A percentile compares a stretch with the other conserved stretches of the same genome.
These are phyloP conservation scores for Chamaecyparis obtusa DNA, from an alignment of 75 land plant species.

Conservation along the genomic window DNA sequence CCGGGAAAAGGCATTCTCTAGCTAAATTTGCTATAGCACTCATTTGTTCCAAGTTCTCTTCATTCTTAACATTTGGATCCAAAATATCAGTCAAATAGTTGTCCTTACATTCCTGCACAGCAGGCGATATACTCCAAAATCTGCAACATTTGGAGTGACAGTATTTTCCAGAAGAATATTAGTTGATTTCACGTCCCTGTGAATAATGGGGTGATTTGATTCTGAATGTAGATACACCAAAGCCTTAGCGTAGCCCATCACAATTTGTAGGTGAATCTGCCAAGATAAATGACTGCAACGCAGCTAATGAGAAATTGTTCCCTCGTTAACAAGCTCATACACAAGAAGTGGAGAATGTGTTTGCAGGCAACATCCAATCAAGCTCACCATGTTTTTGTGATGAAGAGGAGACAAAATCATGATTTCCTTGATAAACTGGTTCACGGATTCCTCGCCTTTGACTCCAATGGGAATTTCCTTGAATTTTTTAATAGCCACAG, in stretches of 20 bases:
- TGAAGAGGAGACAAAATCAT: conserved; percentile 42
- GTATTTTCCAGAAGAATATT: conserved; percentile 36
- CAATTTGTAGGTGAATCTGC: conserved; percentile 23
- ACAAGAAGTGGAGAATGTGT: conserved; percentile 17
- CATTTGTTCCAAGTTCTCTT: no score
- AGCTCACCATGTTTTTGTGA: conserved; percentile 43
- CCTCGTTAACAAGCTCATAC: conserved; percentile 20
- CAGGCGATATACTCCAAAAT: conserved; percentile 53
- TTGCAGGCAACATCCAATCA: conserved; percentile 56
- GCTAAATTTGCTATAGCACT: no score
- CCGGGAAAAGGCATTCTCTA: no score
- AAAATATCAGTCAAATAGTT: no score
- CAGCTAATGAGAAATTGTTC: conserved; percentile 34
- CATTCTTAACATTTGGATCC: no score
- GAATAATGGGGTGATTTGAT: conserved; percentile 18
- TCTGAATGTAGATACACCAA: conserved; percentile 36
- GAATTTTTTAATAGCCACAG: conserved; percentile 44
- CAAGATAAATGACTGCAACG: conserved; percentile 8
- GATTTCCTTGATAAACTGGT: conserved; percentile 44
- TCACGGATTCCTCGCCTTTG: conserved; percentile 6
- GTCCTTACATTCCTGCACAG: conserved; percentile 16
- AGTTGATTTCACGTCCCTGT: conserved; percentile 16
- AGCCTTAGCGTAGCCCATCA: conserved; percentile 37
- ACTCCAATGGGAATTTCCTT: conserved; percentile 16
- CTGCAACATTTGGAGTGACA: conserved; percentile 39